Base-by-base conservation (phyloP, 768 basidiomycete genomes). In the Hortiboletus flavorubellus region DNA sequence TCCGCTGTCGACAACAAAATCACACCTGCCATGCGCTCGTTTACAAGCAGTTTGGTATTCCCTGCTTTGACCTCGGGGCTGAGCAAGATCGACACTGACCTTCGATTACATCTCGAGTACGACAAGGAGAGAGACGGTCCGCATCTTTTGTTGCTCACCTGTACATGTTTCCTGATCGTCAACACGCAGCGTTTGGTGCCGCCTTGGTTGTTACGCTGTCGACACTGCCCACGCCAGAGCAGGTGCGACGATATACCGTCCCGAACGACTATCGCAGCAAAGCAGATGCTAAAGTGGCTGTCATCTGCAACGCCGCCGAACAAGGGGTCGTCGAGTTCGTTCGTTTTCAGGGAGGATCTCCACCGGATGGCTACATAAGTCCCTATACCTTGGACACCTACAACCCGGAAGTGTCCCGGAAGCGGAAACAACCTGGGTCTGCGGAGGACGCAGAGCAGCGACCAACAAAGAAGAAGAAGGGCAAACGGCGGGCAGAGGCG, bases 211-310 rank as follows among this genome's bases (percentile, higher is more conserved):
- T 84, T 31, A 70, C 75, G 38, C 60, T 83, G 15, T 75, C 72
- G 5, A 56, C 68, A 18, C 49, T 69, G 3, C 60, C 72, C 1
- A 48, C 60, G 15, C 45, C 69, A 21, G 73, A 70, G 1, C 73
- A 79, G 49, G 59, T 69, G n/a, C 74, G 73, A 33, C 68, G 67
- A 49, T 89, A 80, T 64, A 65, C 68, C 0, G 80, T 79, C 8
- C 69, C 76, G 8, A 65, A 72, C 9, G 76, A 81, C 54, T 87
- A 85, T 64, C 74, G 78, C 40, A 79, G 72, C 30, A 84, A 83
- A 60, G 72, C 73, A 15, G 87, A 89, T 57, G 87, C 87, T 6
- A 86, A 80, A 65, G 71, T 76, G 15, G 85, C 82, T 14, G 85
- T 80, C 11, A 71, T 78, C 1, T 75, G 74, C 51, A 67, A 69